Evolutionary conservation across 1,284 basidiomycete genomes (phyloP).

Genomic region (Moesziomyces parantarcticus): DNA sequence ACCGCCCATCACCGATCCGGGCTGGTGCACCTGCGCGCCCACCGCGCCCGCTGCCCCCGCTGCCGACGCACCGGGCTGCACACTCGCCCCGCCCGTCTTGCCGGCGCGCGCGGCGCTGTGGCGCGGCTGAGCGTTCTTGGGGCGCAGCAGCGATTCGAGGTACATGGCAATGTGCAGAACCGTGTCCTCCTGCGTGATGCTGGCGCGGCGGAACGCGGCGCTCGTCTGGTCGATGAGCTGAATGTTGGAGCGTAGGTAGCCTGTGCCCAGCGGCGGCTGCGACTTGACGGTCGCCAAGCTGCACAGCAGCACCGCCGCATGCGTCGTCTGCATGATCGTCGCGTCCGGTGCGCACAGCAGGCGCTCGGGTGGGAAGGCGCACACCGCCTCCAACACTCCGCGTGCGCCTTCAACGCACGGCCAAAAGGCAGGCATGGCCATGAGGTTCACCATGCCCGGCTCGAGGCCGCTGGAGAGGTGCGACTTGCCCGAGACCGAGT

Average conservation of each 20-base stretch:
- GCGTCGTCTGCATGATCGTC: constrained; percentile 37
- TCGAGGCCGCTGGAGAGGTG: constrained; percentile 25
- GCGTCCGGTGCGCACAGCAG: constrained; percentile 40
- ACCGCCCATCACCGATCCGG: not conserved
- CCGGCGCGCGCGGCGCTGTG: not conserved
- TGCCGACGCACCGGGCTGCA: not conserved
- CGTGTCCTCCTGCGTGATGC: constrained; percentile 43
- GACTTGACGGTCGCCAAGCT: constrained; percentile 41
- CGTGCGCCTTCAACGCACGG: constrained; percentile 45
- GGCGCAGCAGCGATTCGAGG: constrained; percentile 40
- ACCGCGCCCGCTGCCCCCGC: not conserved
- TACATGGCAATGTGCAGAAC: constrained; percentile 42
- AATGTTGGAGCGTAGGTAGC: constrained; percentile 42
- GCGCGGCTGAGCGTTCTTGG: constrained; percentile 29
- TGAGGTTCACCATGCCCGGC: constrained; percentile 42
- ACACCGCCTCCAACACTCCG: constrained; percentile 38
- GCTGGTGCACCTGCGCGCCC: not conserved
- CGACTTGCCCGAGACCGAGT: constrained; percentile 36
- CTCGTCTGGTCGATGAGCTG: constrained; percentile 43
- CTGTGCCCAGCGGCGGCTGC: constrained; percentile 38
- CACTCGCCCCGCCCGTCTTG: not conserved
- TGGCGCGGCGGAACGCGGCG: constrained; percentile 37
- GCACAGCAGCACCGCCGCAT: constrained; percentile 47
- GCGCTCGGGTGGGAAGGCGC: constrained; percentile 27
- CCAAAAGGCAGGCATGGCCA: constrained; percentile 52